These are phyloP conservation scores for Oryza glaberrima DNA, from an alignment of 176 grass and related monocot genomes.

Conservation along the genomic window DNA sequence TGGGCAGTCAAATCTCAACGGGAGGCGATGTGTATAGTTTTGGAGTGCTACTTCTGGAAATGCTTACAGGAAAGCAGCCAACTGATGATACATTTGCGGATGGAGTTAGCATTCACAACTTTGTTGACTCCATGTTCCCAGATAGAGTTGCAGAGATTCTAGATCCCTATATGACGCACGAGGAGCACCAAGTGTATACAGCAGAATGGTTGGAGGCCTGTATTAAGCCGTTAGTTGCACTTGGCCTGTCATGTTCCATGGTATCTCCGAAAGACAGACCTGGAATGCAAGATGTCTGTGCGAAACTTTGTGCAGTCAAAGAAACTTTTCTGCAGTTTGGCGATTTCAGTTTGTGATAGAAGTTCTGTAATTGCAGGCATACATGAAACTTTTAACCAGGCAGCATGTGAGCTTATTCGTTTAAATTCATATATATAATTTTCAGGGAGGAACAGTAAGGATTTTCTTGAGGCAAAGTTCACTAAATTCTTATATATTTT, in stretches of 20 bases:
- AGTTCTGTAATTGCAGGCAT: too few relatives aligned
- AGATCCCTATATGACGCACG: conserved; percentile 21
- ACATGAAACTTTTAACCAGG: too few relatives aligned
- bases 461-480: too few relatives aligned
- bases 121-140: conserved; percentile 30
- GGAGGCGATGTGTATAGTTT: conserved; percentile 35
- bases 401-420: too few relatives aligned
- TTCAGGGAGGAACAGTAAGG: too few relatives aligned
- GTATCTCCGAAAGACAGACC: conserved; percentile 36
- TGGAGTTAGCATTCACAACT: conserved; percentile 28
- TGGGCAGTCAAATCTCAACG: conserved; percentile 18
- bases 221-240: conserved; percentile 17
- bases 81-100: conserved; percentile 7
- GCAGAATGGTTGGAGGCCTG: conserved; percentile 14
- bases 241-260: conserved; percentile 40
- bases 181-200: not conserved
- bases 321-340: not conserved
- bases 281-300: conserved; percentile 41
- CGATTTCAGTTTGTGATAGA: too few relatives aligned
- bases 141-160: conserved; percentile 34
- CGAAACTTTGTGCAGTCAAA: conserved; percentile 27
- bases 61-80: conserved; percentile 24
- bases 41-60: conserved; percentile 45
- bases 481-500: too few relatives aligned
- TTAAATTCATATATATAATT: too few relatives aligned